Evolutionary conservation across 805 yeast genomes (phyloP).

Genomic region (Helenozyma rhizophorensis): DNA sequence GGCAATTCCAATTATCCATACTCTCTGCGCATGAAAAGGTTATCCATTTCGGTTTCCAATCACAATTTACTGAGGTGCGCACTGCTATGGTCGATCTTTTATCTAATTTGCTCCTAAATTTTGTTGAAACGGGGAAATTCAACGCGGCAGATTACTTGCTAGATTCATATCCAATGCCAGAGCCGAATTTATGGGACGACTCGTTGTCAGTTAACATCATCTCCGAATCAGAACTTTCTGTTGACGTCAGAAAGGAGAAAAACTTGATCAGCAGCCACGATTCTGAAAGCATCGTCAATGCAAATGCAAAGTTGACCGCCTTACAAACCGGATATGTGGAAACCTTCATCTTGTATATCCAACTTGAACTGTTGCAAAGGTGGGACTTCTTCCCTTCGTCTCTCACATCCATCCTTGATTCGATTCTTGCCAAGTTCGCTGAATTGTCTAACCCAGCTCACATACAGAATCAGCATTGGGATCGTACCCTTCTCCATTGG

Average conservation of each 20-base stretch:
- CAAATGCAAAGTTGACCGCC: conserved; percentile 17
- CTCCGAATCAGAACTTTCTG: conserved; percentile 16
- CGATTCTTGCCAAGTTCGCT: conserved; percentile 27
- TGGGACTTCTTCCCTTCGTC: conserved; percentile 31
- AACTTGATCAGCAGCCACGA: conserved; percentile 21
- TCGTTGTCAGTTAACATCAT: conserved; percentile 16
- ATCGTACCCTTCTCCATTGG: conserved; percentile 26
- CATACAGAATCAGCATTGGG: conserved; percentile 32
- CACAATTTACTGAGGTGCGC: conserved; percentile 32
- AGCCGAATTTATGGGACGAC: conserved; percentile 26
- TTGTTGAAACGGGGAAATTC: conserved; percentile 37
- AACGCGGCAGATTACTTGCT: conserved; percentile 32
- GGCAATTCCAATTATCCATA: conserved; percentile 30
- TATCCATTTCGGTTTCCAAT: conserved; percentile 26
- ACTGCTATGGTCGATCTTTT: conserved; percentile 34
- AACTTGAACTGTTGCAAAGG: conserved; percentile 37
- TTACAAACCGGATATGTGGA: conserved; percentile 31
- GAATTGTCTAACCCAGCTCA: conserved; percentile 21
- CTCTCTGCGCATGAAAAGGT: conserved; percentile 28
- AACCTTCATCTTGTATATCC: conserved; percentile 32
- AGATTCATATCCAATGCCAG: conserved; percentile 28
- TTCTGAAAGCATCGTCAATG: conserved; percentile 21
- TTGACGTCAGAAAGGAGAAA: conserved; percentile 18
- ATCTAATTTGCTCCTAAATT: conserved; percentile 30
- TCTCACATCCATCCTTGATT: conserved; percentile 24